These are phyloP conservation scores for Persicaria tinctoria DNA, from an alignment of 148 eudicot species.

Conservation along the genomic window DNA sequence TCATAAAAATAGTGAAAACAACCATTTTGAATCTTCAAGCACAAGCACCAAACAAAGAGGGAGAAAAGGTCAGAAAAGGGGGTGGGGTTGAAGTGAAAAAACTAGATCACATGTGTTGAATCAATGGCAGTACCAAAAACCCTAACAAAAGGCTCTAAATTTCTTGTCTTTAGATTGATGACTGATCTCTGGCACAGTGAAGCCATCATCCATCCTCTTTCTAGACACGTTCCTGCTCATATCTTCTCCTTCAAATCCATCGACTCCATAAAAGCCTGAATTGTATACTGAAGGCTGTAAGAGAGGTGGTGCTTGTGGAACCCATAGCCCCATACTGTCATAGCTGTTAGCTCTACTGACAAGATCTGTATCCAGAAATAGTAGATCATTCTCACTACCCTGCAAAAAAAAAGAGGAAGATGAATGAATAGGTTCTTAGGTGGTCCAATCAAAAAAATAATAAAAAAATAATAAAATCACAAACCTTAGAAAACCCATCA, in stretches of 20 bases:
- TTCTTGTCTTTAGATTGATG: background rate
- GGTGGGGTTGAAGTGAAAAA: background rate
- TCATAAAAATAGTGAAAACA: background rate
- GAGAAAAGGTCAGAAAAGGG: background rate
- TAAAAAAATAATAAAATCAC: background rate
- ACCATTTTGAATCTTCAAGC: background rate
- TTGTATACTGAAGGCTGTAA: constrained; percentile 8
- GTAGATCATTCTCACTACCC: constrained; percentile 20
- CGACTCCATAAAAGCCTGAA: constrained; percentile 17
- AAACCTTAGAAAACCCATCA: constrained; percentile 36
- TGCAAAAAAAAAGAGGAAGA: background rate
- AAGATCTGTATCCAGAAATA: constrained; percentile 38
- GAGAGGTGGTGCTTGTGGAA: constrained; percentile 48
- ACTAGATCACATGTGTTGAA: background rate
- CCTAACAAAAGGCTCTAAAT: background rate
- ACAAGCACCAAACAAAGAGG: background rate
- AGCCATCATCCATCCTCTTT: constrained; percentile 1
- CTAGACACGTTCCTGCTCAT: background rate
- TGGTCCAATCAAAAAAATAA: too few relatives aligned
- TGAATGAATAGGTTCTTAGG: background rate
- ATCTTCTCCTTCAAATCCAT: constrained; percentile 20
- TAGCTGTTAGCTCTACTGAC: constrained; percentile 16
- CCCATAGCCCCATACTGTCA: constrained; percentile 43
- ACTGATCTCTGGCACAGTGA: background rate
- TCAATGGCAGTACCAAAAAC: background rate